Evolutionary conservation across 768 basidiomycete genomes (phyloP), one percentile per base, ranked within the genome.

Genomic region (Pleurotus ostreatus): DNA sequence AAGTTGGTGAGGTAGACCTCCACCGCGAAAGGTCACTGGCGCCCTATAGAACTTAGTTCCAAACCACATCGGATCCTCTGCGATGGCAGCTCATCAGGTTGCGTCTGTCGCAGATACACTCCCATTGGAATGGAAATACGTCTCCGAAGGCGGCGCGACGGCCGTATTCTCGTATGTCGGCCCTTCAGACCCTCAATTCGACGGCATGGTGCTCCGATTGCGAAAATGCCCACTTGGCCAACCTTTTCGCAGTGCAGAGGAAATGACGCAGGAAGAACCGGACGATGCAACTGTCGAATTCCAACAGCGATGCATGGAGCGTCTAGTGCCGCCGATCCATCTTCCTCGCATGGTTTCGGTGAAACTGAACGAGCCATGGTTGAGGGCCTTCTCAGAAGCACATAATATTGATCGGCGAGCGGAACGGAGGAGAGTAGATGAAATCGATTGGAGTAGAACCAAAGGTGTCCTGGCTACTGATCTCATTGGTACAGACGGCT

Each of bases 111-210:
- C 64, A 1, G 68, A 74, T 25, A 79, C 78, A 5, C 60, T 59
- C 5, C 74, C 78, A 5, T 58, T 63, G 22, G 74, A 90, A 68
- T 98, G 95, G 94, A 71, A 66, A 59, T 98, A 98, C 66, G 72
- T 93, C 18, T 86, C 92, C 0, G 96, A 98, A 74, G 96, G 96
- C n/a, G 92, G 90, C 16, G 89, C 92, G 16, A 89, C 92, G 5
- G 83, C 93, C 61, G 92, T 98, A 13, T 92, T 94, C 69, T 84
- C 89, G 6, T 96, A 95, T 65, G 61, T 64, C 8, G 92, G 94
- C 0, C 75, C 80, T 16, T 48, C 65, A 5, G 68, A 81, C 60
- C 68, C 78, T 2, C 56, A 67, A 6, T 88, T 87, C 66, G 69
- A 78, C 49, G 82, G 83, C 8, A 90, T 74, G 40, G 88, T 91